Percentiles rank a stretch among this genome's conserved stretches.
phyloP scores from a whole-genome alignment of 352 stramenopile genomes.

The Globisporangium radiosum region DNA sequence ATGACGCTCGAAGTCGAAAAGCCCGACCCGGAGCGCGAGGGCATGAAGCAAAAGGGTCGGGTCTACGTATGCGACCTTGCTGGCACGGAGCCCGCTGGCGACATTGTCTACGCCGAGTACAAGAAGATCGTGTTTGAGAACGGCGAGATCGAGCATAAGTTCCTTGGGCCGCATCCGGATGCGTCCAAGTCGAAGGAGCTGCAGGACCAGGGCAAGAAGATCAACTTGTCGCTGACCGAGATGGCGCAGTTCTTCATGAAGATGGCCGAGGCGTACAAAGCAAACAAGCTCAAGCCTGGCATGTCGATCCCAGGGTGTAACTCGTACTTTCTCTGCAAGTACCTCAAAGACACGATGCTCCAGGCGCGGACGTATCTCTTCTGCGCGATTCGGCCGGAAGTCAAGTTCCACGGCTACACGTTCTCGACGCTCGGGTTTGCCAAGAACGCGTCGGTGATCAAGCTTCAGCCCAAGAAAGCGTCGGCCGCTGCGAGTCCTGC shows the following conservation, averaged over 20 bases:
- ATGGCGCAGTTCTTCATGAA: slow-evolving; percentile 98
- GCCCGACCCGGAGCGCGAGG: slow-evolving; percentile 84
- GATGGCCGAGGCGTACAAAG: slow-evolving; percentile 92
- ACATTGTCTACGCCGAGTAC: slow-evolving; percentile 93
- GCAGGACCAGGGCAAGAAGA: slow-evolving; percentile 94
- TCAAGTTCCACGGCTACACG: slow-evolving; percentile 91
- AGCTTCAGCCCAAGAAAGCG: slow-evolving; percentile 94
- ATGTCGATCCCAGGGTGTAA: slow-evolving; percentile 92
- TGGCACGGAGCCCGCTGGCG: slow-evolving; percentile 89
- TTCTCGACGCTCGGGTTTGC: slow-evolving; percentile 93
- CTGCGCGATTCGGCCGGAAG: slow-evolving; percentile 90
- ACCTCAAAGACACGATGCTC: slow-evolving; percentile 95
- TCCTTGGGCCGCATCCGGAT: slow-evolving; percentile 83
- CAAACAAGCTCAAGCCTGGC: slow-evolving; percentile 93
- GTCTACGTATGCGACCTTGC: slow-evolving; percentile 93
- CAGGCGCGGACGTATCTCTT: slow-evolving; percentile 91
- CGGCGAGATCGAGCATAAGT: slow-evolving; percentile 91
- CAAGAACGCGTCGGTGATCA: slow-evolving; percentile 93
- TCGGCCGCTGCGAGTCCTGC: slow-evolving; percentile 83
- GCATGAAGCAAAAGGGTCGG: slow-evolving; percentile 86
- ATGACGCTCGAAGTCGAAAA: slow-evolving; percentile 95
- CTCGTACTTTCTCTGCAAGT: slow-evolving; percentile 94
- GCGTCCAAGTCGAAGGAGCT: slow-evolving; percentile 91
- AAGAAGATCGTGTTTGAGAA: slow-evolving; percentile 90
- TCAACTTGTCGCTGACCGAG: slow-evolving; percentile 93